phyloP scores from a whole-genome alignment of 2,329 filamentous ascomycete species.

The Neonectria punicea region DNA sequence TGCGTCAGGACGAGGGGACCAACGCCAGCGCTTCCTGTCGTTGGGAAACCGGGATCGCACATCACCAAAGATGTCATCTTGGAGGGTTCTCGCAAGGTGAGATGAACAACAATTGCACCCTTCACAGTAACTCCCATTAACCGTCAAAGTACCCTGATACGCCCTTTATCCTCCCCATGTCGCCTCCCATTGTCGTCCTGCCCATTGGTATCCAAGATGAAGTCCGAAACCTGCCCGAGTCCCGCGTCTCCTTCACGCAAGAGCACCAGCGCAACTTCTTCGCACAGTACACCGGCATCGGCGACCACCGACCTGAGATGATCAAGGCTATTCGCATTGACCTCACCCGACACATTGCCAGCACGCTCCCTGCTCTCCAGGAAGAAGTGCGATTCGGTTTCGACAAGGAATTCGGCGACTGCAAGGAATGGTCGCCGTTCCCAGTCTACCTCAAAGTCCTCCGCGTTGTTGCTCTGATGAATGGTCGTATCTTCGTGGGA shows the following conservation, averaged over 20 bases:
- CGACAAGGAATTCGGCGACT: constrained; percentile 22
- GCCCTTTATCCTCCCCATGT: constrained; percentile 23
- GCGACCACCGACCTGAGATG: constrained; percentile 22
- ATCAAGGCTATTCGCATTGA: constrained; percentile 27
- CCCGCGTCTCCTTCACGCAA: constrained; percentile 14
- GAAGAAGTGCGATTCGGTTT: constrained; percentile 19
- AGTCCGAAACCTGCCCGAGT: constrained; percentile 20
- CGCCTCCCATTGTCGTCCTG: constrained; percentile 17
- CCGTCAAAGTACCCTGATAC: constrained; percentile 12
- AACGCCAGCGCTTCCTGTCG: constrained; percentile 10
- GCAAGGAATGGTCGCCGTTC: constrained; percentile 17
- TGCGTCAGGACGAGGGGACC: constrained; percentile 1
- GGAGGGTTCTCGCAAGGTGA: constrained; percentile 19
- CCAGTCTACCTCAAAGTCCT: constrained; percentile 20
- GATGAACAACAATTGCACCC: background rate
- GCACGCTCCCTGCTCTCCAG: constrained; percentile 19
- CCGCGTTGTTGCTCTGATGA: constrained; percentile 23
- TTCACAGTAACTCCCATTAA: background rate
- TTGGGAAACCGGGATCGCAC: constrained; percentile 11
- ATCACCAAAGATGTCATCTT: constrained; percentile 20
- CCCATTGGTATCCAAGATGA: constrained; percentile 20
- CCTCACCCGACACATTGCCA: constrained; percentile 21
- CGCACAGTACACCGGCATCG: constrained; percentile 19
- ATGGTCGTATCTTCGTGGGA: constrained; percentile 22
- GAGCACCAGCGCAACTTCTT: constrained; percentile 25